Evolutionary conservation across 768 basidiomycete species (phyloP).

Genomic region (Suillus discolor): DNA sequence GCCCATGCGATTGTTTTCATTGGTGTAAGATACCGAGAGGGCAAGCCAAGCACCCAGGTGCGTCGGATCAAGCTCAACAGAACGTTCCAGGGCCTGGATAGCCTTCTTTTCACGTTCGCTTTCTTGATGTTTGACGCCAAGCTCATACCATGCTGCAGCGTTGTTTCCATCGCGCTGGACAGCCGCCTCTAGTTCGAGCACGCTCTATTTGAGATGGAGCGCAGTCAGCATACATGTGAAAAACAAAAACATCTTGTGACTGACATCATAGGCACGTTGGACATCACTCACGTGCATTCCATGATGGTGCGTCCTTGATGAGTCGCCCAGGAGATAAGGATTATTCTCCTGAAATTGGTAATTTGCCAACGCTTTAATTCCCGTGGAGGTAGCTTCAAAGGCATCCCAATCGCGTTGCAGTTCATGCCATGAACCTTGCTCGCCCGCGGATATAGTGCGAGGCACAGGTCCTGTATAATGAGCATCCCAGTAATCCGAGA

Average conservation of each 20-base stretch:
- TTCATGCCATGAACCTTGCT: constrained; percentile 54
- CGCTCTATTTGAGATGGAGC: constrained; percentile 52
- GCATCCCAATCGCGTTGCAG: constrained; percentile 81
- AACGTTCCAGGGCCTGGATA: constrained; percentile 78
- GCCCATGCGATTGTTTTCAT: constrained; percentile 76
- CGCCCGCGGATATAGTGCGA: constrained; percentile 20
- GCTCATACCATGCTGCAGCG: constrained; percentile 82
- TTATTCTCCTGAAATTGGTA: constrained; percentile 82
- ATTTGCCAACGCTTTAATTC: constrained; percentile 53
- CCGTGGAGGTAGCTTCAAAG: constrained; percentile 73
- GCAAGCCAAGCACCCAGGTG: constrained; percentile 87
- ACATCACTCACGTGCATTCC: constrained; percentile 33
- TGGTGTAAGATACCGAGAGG: constrained; percentile 87
- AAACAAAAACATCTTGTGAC: constrained; percentile 18
- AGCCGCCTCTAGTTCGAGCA: constrained; percentile 86
- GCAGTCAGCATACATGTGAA: constrained; percentile 21
- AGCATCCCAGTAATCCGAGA: constrained; percentile 58
- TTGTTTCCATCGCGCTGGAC: constrained; percentile 78
- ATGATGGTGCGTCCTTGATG: constrained; percentile 52
- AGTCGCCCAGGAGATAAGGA: constrained; percentile 72
- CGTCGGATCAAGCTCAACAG: constrained; percentile 78
- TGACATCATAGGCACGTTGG: constrained; percentile 42
- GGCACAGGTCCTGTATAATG: constrained; percentile 30
- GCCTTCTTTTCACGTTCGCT: constrained; percentile 95
- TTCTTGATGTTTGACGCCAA: constrained; percentile 97